A percentile compares a stretch with the other conserved stretches of the same genome.
Evolutionary conservation across 495 filamentous ascomycete genomes (phyloP).

Genomic region (Tricharina praecox): DNA sequence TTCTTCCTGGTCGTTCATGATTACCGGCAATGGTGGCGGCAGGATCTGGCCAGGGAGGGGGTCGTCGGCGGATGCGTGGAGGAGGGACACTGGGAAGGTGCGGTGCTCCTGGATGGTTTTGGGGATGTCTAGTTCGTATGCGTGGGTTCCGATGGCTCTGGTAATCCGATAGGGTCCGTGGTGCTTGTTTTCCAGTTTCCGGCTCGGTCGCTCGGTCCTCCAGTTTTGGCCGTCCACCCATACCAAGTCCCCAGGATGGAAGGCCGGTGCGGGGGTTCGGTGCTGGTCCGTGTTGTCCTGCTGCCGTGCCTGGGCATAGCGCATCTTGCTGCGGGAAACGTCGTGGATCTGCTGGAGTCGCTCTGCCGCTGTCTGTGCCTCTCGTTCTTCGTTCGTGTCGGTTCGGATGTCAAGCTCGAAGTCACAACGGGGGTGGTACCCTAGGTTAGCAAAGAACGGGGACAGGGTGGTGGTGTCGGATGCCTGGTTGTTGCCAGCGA

Average conservation of each 20-base stretch:
- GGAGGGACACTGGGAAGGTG: not conserved
- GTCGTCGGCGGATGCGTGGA: not conserved
- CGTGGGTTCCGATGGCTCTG: not conserved
- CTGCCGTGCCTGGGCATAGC: not conserved
- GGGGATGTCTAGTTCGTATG: not conserved
- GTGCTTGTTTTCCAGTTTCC: slow-evolving; percentile 6
- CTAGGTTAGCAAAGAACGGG: slow-evolving; percentile 9
- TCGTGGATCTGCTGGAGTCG: not conserved
- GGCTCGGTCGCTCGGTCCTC: not conserved
- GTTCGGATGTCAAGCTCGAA: not conserved
- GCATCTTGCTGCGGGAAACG: not conserved
- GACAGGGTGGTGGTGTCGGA: not conserved
- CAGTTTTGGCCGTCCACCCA: not conserved
- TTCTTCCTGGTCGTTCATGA: not conserved
- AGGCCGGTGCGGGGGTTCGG: not conserved
- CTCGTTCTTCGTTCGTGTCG: not conserved
- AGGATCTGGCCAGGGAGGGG: not conserved
- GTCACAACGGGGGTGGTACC: not conserved
- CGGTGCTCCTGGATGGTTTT: not conserved
- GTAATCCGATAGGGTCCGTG: not conserved
- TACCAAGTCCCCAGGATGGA: not conserved
- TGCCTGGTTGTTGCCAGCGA: slow-evolving; percentile 7
- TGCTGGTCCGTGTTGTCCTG: not conserved
- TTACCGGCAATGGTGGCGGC: not conserved
- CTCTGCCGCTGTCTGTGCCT: not conserved